Evolutionary conservation across 225 moss, liverwort and hornwort genomes (phyloP).

Genomic region (Antitrichia curtipendula): DNA sequence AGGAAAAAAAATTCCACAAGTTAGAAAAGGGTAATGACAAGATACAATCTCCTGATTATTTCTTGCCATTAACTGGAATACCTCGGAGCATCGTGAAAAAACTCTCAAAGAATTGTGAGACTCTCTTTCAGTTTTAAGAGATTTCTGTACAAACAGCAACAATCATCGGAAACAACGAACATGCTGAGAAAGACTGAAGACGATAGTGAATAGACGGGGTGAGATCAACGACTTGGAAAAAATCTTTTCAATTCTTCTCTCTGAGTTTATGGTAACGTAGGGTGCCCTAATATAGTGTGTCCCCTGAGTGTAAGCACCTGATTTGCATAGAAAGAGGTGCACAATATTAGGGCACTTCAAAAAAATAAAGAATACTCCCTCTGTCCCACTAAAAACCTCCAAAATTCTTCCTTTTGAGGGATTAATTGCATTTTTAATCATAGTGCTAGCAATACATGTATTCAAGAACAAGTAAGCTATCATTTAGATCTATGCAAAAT

Average conservation of each 20-base stretch:
- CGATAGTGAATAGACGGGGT: background rate
- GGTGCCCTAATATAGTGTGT: too few species aligned
- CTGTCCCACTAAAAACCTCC: too few species aligned
- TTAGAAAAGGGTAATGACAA: background rate
- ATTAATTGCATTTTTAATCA: too few species aligned
- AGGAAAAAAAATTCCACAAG: too few species aligned
- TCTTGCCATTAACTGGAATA: background rate
- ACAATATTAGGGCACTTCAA: background rate
- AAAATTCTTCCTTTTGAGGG: too few species aligned
- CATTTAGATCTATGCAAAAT: too few species aligned
- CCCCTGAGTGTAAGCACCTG: background rate
- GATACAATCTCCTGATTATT: background rate
- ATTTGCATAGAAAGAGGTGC: background rate
- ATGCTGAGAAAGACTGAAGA: background rate
- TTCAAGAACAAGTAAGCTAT: too few species aligned
- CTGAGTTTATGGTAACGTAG: background rate
- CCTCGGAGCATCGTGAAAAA: background rate
- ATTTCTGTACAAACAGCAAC: background rate
- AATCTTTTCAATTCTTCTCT: background rate
- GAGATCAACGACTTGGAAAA: background rate
- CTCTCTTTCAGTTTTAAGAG: too few species aligned
- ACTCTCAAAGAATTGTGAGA: too few species aligned
- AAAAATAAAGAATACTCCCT: background rate
- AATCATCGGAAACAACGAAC: background rate
- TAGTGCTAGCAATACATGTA: too few species aligned